Percentiles rank a stretch among this genome's conserved stretches.
These are phyloP conservation scores for Colletotrichum sidae DNA, from an alignment of 2,329 filamentous ascomycete species.

Conservation along the genomic window DNA sequence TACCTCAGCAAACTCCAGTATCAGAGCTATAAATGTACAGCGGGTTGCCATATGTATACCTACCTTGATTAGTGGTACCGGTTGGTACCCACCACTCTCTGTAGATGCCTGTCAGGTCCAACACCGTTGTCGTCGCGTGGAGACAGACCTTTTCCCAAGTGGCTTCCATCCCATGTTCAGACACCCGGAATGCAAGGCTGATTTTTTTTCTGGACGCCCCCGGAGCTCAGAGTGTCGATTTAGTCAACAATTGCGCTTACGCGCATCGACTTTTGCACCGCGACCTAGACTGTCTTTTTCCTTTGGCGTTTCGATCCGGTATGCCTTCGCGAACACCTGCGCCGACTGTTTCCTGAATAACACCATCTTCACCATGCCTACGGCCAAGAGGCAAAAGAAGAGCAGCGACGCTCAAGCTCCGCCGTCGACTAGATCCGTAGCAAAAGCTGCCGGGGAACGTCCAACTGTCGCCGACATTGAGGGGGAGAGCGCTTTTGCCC, in stretches of 20 bases:
- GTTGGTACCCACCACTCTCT: no score
- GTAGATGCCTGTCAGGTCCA: no score
- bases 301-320: neutral
- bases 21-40: no score
- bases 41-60: no score
- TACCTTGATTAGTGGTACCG: no score
- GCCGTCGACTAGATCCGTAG: slow-evolving; percentile 48
- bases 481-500: slow-evolving; percentile 77
- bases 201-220: slow-evolving; percentile 45
- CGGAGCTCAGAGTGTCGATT: slow-evolving; percentile 21
- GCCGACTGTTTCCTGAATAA: slow-evolving; percentile 5
- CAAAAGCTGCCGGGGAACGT: slow-evolving; percentile 58
- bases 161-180: neutral
- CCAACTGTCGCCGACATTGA: slow-evolving; percentile 77
- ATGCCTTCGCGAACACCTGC: slow-evolving; percentile 23
- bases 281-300: slow-evolving; percentile 4
- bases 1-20: no score
- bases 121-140: slow-evolving; percentile 16
- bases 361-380: slow-evolving; percentile 59
- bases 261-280: slow-evolving; percentile 45
- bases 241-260: slow-evolving; percentile 26
- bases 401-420: slow-evolving; percentile 56
- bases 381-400: slow-evolving; percentile 69
- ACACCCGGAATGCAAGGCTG: slow-evolving; percentile 46
- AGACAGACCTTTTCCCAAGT: neutral